Percentiles rank a stretch among this genome's conserved stretches.
Conservation (phyloP, 2,329 filamentous ascomycete genomes). For the Cytospora chrysosperma region DNA sequence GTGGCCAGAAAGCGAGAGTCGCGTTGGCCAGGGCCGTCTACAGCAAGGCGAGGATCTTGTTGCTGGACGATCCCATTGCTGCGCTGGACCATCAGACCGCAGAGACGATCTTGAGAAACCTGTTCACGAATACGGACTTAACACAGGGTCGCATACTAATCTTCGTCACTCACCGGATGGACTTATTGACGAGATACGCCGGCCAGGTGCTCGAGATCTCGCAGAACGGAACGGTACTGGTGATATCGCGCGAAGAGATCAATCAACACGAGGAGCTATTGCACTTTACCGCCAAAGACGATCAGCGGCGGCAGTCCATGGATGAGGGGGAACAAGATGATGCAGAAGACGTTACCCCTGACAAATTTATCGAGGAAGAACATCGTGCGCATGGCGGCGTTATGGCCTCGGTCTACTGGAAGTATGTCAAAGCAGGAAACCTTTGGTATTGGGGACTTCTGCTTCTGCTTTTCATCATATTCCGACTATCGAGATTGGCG, state of each 20-base stretch:
- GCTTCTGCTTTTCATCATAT: constrained; percentile 60
- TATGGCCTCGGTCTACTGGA: constrained; percentile 74
- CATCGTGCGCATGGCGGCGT: constrained; percentile 73
- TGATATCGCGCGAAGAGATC: constrained; percentile 26
- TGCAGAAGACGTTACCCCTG: constrained; percentile 37
- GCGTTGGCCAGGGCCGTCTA: constrained; percentile 64
- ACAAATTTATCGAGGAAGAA: constrained; percentile 78
- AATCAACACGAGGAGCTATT: constrained; percentile 43
- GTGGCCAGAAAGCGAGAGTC: constrained; percentile 62
- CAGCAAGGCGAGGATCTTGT: constrained; percentile 53
- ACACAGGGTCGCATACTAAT: constrained; percentile 65
- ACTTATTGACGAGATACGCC: constrained; percentile 71
- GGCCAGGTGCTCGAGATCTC: constrained; percentile 70
- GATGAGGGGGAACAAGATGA: constrained; percentile 28
- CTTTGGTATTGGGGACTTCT: constrained; percentile 70
- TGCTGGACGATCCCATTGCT: constrained; percentile 64
- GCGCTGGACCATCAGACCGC: constrained; percentile 63
- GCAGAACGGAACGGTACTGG: constrained; percentile 39
- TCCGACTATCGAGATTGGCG: constrained; percentile 62
- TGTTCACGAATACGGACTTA: constrained; percentile 41
- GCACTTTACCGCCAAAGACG: constrained; percentile 35
- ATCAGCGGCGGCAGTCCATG: constrained; percentile 35
- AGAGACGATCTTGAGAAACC: constrained; percentile 59
- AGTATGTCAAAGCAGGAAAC: constrained; percentile 79
- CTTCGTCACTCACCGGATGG: constrained; percentile 79